A percentile compares a stretch with the other conserved stretches of the same genome.
Evolutionary conservation across 352 stramenopile genomes (phyloP).

Genomic region (Phytopythium aichiense): DNA sequence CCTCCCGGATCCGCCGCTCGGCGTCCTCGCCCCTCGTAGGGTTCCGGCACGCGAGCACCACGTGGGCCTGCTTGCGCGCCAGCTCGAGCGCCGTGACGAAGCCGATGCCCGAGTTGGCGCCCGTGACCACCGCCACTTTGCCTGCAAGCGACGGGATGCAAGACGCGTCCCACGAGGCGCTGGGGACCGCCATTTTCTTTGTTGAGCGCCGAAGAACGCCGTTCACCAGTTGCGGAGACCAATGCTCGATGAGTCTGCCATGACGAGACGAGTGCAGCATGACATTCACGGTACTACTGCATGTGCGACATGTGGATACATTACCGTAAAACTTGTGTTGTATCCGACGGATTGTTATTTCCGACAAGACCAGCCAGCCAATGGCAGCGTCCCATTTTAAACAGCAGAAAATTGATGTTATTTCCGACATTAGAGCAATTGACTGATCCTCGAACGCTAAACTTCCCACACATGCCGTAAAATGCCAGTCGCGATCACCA

Average conservation of each 20-base stretch:
- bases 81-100: slow-evolving; percentile 62
- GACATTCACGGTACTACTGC: neutral
- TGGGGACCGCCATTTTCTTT: neutral
- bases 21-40: slow-evolving; percentile 20
- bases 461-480: no score
- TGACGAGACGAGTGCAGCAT: neutral
- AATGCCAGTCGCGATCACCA: no score
- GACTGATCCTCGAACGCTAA: no score
- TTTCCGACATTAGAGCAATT: no score
- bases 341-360: no score
- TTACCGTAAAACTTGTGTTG: no score
- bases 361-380: no score
- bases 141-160: slow-evolving; percentile 28
- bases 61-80: slow-evolving; percentile 47
- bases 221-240: neutral
- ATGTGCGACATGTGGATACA: slow-evolving; percentile 7
- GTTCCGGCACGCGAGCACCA: slow-evolving; percentile 85
- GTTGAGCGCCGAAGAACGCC: no score
- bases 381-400: no score
- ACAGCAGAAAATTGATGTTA: no score
- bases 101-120: slow-evolving; percentile 85
- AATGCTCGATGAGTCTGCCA: no score
- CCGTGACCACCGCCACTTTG: slow-evolving; percentile 81
- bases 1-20: slow-evolving; percentile 19
- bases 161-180: slow-evolving; percentile 12